A percentile compares a stretch with the other conserved stretches of the same genome.
Conservation (phyloP, 2,329 filamentous ascomycete genomes). For the Trichoderma koningii region DNA sequence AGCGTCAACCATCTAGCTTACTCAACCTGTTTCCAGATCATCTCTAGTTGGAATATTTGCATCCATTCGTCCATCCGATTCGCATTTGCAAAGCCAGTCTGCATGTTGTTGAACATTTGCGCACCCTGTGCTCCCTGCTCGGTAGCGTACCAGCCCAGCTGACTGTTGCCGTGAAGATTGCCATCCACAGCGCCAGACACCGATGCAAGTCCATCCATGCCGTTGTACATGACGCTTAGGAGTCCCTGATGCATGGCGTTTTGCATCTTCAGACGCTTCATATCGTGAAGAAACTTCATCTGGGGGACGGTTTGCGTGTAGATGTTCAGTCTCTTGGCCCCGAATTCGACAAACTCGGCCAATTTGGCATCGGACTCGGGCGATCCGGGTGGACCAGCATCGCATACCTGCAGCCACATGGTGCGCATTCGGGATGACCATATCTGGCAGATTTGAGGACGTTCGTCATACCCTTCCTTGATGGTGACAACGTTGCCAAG, state of each 20-base stretch:
- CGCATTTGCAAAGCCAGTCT: conserved; percentile 36
- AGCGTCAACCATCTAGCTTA: conserved; percentile 21
- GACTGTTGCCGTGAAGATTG: conserved; percentile 40
- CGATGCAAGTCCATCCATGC: conserved; percentile 36
- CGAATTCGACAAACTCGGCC: conserved; percentile 36
- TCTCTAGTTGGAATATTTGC: conserved; percentile 34
- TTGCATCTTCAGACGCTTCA: conserved; percentile 38
- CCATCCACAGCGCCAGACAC: conserved; percentile 37
- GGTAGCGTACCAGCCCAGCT: conserved; percentile 42
- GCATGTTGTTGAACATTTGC: conserved; percentile 40
- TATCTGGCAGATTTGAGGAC: conserved; percentile 40
- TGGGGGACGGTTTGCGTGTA: conserved; percentile 37
- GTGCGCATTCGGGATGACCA: conserved; percentile 45
- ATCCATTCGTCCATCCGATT: conserved; percentile 35
- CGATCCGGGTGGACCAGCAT: conserved; percentile 34
- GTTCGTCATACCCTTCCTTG: conserved; percentile 33
- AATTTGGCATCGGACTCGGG: conserved; percentile 34
- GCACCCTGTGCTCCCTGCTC: conserved; percentile 40
- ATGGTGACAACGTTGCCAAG: conserved; percentile 35
- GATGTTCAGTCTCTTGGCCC: conserved; percentile 34
- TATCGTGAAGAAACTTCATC: conserved; percentile 35
- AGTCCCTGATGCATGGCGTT: conserved; percentile 41
- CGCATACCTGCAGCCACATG: conserved; percentile 38
- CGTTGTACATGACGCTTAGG: conserved; percentile 40
- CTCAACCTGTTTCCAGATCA: conserved; percentile 40